A percentile compares a stretch with the other conserved stretches of the same genome.
phyloP scores from a whole-genome alignment of 1,284 basidiomycete genomes.

The Papiliotrema nemorosa region DNA sequence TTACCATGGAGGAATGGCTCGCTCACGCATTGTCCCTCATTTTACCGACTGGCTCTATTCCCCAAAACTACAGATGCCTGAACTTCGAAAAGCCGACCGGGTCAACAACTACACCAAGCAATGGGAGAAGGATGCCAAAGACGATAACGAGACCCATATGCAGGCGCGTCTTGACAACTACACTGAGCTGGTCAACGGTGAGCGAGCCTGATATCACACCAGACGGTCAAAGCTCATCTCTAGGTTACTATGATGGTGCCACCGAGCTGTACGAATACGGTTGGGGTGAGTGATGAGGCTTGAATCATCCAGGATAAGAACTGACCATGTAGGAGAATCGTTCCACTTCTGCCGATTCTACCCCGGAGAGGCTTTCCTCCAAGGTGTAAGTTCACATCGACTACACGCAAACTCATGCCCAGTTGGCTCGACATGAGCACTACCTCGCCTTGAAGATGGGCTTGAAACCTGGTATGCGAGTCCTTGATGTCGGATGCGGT shows the following conservation, averaged over 20 bases:
- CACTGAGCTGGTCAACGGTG: conserved; percentile 91
- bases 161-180: conserved; percentile 78
- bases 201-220: conserved; percentile 17
- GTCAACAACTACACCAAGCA: conserved; percentile 90
- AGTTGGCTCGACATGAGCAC: conserved; percentile 95
- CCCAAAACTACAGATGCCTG: conserved; percentile 42
- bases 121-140: conserved; percentile 81
- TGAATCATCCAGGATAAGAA: conserved; percentile 3
- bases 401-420: conserved; percentile 22
- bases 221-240: conserved; percentile 5
- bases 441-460: conserved; percentile 85
- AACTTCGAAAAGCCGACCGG: conserved; percentile 75
- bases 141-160: conserved; percentile 68
- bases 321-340: conserved; percentile 56
- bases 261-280: conserved; percentile 97
- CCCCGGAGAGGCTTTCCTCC: conserved; percentile 85
- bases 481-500: conserved; percentile 97
- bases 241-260: conserved; percentile 94
- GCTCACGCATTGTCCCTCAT: no score
- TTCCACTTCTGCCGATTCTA: conserved; percentile 99
- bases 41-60: no score
- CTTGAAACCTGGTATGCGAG: conserved; percentile 83
- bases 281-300: conserved; percentile 29
- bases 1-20: no score
- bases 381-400: conserved; percentile 50